A percentile compares a stretch with the other conserved stretches of the same genome.
phyloP scores from a whole-genome alignment of 1,284 basidiomycete species.

The Sporisorium scitamineum region DNA sequence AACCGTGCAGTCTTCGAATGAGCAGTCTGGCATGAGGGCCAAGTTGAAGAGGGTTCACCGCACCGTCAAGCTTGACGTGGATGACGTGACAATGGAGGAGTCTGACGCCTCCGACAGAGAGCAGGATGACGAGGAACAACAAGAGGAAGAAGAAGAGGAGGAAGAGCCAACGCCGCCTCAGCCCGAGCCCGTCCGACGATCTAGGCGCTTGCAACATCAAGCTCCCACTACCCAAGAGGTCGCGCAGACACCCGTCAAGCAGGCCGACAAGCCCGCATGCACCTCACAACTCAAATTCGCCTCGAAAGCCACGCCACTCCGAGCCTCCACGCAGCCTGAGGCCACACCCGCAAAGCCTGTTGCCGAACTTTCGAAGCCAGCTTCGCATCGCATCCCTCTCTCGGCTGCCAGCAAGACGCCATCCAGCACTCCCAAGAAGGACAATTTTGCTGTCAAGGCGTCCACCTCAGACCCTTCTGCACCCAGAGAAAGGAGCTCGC shows the following conservation, averaged over 20 bases:
- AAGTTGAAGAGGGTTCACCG: slow-evolving; percentile 31
- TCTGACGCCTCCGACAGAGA: slow-evolving; percentile 28
- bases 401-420: slow-evolving; percentile 40
- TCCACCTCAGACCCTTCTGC: slow-evolving; percentile 39
- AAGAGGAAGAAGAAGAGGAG: slow-evolving; percentile 13
- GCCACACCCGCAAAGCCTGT: slow-evolving; percentile 11
- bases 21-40: slow-evolving; percentile 45
- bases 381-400: slow-evolving; percentile 42
- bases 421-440: slow-evolving; percentile 35
- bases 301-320: slow-evolving; percentile 44
- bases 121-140: slow-evolving; percentile 5
- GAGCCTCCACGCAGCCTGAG: slow-evolving; percentile 14
- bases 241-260: slow-evolving; percentile 29
- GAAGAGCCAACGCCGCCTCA: slow-evolving; percentile 20
- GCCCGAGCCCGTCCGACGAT: slow-evolving; percentile 37
- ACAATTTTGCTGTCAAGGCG: slow-evolving; percentile 55
- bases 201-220: slow-evolving; percentile 35
- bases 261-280: slow-evolving; percentile 19
- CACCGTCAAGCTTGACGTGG: slow-evolving; percentile 8
- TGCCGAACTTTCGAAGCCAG: slow-evolving; percentile 36
- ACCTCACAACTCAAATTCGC: slow-evolving; percentile 42
- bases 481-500: slow-evolving; percentile 54
- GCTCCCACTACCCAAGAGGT: slow-evolving; percentile 20
- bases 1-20: slow-evolving; percentile 21
- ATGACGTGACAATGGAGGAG: slow-evolving; percentile 27